Percentiles rank a stretch among this genome's conserved stretches.
Conservation (phyloP, 495 filamentous ascomycete species). For the Echria macrotheca region DNA sequence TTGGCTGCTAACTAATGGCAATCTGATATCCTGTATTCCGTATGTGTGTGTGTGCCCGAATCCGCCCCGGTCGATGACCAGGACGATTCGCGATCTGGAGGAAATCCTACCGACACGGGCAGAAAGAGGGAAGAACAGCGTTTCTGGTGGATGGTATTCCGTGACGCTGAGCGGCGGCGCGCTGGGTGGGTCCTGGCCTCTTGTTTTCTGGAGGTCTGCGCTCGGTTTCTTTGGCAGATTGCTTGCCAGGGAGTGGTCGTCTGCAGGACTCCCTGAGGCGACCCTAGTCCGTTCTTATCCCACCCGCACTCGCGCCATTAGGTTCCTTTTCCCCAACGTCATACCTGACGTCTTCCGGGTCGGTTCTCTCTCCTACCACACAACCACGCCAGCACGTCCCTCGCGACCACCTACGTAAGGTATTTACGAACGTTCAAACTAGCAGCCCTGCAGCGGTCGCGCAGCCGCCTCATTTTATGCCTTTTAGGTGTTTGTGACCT, state of each 20-base stretch:
- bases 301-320: constrained; percentile 33
- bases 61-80: not conserved
- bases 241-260: too few species aligned
- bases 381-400: constrained; percentile 14
- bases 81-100: not conserved
- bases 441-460: constrained; percentile 18
- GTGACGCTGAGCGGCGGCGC: too few species aligned
- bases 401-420: constrained; percentile 23
- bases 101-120: too few species aligned
- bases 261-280: too few species aligned
- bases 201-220: constrained; percentile 6
- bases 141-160: too few species aligned
- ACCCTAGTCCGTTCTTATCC: too few species aligned
- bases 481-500: constrained; percentile 27
- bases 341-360: constrained; percentile 36
- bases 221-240: too few species aligned
- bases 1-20: too few species aligned
- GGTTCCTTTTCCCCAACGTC: constrained; percentile 35
- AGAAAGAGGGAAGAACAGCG: not conserved
- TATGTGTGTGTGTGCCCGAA: too few species aligned
- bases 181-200: not conserved
- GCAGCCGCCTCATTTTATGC: constrained; percentile 21
- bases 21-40: too few species aligned
- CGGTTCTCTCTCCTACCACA: constrained; percentile 24
- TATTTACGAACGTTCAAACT: constrained; percentile 16